phyloP scores from a whole-genome alignment of 345 rosid genomes.

The Sisymbrium irio region DNA sequence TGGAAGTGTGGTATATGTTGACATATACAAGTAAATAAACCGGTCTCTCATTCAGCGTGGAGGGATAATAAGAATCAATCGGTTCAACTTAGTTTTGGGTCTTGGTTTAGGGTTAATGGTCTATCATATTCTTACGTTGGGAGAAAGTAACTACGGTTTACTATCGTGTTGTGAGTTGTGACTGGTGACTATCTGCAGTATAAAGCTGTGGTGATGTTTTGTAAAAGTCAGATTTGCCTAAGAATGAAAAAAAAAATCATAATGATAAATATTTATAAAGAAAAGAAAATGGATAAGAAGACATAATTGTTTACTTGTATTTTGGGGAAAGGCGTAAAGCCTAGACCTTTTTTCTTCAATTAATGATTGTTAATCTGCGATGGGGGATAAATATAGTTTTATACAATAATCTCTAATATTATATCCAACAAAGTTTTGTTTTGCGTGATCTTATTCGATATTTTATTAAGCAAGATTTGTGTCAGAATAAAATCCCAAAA shows the following conservation, averaged over 20 bases:
- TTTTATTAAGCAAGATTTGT: background rate
- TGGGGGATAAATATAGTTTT: too few relatives aligned
- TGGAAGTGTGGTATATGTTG: background rate
- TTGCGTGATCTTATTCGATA: too few relatives aligned
- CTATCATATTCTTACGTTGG: background rate
- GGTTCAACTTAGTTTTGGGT: constrained; percentile 6
- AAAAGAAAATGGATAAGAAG: background rate
- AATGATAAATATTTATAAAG: background rate
- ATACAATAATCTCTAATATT: too few relatives aligned
- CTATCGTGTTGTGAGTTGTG: background rate
- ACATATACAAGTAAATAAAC: constrained; percentile 18
- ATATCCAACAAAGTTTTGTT: background rate
- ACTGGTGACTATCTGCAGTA: background rate
- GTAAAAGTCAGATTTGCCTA: background rate
- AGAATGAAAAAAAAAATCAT: background rate
- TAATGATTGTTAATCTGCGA: too few relatives aligned
- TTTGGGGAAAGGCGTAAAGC: too few relatives aligned
- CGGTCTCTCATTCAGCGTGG: background rate
- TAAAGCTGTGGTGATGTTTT: background rate
- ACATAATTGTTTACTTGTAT: too few relatives aligned
- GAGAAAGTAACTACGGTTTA: background rate
- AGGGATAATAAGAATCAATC: background rate
- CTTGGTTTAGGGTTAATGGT: constrained; percentile 2
- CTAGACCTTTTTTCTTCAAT: too few relatives aligned
- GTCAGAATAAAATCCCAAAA: too few relatives aligned